Percentiles rank a stretch among this genome's conserved stretches.
Conservation (phyloP, 1,284 basidiomycete genomes). For the Rhodotorula glutinis region DNA sequence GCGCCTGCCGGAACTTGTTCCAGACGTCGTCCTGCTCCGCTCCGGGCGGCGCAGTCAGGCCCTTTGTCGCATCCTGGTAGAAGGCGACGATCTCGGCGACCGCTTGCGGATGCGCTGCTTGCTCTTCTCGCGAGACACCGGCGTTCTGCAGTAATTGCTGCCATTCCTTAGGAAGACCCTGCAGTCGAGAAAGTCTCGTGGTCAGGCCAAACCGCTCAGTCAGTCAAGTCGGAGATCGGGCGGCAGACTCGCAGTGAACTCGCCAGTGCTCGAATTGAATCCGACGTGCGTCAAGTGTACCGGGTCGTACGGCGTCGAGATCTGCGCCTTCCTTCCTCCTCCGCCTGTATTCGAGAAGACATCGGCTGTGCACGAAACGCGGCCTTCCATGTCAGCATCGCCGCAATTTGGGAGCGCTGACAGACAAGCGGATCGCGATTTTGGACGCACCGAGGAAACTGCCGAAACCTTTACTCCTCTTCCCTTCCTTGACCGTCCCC, state of each 20-base stretch:
- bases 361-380: conserved; percentile 22
- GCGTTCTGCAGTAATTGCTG: conserved; percentile 94
- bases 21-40: conserved; percentile 61
- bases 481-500: conserved; percentile 19
- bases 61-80: conserved; percentile 63
- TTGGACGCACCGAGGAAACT: conserved; percentile 31
- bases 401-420: no score
- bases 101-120: conserved; percentile 96
- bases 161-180: conserved; percentile 95
- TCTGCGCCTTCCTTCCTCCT: conserved; percentile 65
- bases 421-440: no score
- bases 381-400: neutral
- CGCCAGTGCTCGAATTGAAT: conserved; percentile 97
- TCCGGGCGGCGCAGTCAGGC: conserved; percentile 42
- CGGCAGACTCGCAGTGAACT: conserved; percentile 56
- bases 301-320: conserved; percentile 97
- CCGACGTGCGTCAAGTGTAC: conserved; percentile 99
- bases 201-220: neutral
- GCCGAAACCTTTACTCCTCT: conserved; percentile 35
- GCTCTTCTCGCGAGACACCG: conserved; percentile 89
- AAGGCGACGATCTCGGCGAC: conserved; percentile 99
- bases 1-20: conserved; percentile 61
- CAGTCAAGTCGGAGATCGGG: neutral
- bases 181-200: neutral
- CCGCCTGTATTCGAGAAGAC: conserved; percentile 33